These are phyloP conservation scores for Blastocystis sp. DNA, from an alignment of 352 stramenopile species.

Conservation along the genomic window DNA sequence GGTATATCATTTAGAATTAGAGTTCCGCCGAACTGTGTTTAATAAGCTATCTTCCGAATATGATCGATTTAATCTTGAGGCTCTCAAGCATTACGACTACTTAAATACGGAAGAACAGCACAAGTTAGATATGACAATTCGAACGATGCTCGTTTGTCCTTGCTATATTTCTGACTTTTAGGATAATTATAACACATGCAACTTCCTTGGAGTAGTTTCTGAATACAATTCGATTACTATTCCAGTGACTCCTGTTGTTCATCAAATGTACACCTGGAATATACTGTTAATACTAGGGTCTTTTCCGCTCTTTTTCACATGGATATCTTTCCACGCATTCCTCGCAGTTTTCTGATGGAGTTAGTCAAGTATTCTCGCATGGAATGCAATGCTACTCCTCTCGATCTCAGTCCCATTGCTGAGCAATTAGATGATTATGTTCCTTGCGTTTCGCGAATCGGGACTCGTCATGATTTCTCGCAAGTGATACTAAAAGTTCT, in stretches of 20 bases:
- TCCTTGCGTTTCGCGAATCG: neutral
- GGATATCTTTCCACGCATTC: slow-evolving; percentile 28
- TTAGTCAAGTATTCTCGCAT: neutral
- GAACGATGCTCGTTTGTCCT: neutral
- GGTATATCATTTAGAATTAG: neutral
- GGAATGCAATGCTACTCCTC: slow-evolving; percentile 16
- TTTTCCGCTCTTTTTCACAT: slow-evolving; percentile 44
- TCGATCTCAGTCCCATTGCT: neutral
- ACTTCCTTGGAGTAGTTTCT: slow-evolving; percentile 13
- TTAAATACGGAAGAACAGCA: neutral
- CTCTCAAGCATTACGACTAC: neutral
- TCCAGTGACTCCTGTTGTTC: slow-evolving; percentile 2
- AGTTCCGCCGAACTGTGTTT: neutral
- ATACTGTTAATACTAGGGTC: neutral
- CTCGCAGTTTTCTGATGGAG: neutral
- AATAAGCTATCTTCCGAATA: slow-evolving; percentile 1
- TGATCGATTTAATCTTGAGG: slow-evolving; percentile 11
- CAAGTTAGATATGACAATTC: neutral
- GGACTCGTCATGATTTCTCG: slow-evolving; percentile 17
- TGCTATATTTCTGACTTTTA: neutral
- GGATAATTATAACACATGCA: neutral
- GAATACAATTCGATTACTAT: neutral
- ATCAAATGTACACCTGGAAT: neutral
- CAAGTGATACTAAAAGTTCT: slow-evolving; percentile 32
- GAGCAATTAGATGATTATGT: slow-evolving; percentile 6